phyloP scores from a whole-genome alignment of 2,329 filamentous ascomycete genomes.

The Bipolaris cookei region DNA sequence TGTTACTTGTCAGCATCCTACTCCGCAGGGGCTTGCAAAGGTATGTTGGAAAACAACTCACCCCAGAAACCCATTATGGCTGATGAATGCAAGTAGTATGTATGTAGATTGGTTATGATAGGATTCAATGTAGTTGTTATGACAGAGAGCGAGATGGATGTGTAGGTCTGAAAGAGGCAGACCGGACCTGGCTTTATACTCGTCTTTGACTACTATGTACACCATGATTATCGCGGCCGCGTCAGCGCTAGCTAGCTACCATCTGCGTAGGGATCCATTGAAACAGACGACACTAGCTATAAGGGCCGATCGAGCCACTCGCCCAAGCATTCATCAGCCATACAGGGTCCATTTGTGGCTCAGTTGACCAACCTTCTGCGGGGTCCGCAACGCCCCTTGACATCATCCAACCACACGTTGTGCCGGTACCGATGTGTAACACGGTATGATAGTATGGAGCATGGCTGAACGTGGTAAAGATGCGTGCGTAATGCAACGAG shows the following conservation, averaged over 20 bases:
- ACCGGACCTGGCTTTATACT: conserved; percentile 20
- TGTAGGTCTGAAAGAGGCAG: background rate
- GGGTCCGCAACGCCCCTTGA: conserved; percentile 7
- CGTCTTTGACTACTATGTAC: background rate
- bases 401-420: conserved; percentile 17
- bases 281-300: conserved; percentile 13
- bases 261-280: background rate
- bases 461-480: conserved; percentile 27
- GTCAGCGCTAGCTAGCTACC: conserved; percentile 16
- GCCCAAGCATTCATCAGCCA: conserved; percentile 26
- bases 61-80: conserved; percentile 54
- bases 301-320: conserved; percentile 31
- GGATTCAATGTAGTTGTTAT: background rate
- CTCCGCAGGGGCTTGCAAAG: background rate
- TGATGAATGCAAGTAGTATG: background rate
- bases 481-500: conserved; percentile 34
- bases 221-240: conserved; percentile 10
- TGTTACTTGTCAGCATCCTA: conserved; percentile 5
- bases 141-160: background rate
- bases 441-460: conserved; percentile 17
- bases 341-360: conserved; percentile 32
- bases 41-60: conserved; percentile 17
- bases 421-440: conserved; percentile 1
- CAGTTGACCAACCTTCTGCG: conserved; percentile 17
- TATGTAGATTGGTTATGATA: background rate